Conservation (phyloP, 108 stramenopile genomes). For the Schizochytrium sp. region DNA sequence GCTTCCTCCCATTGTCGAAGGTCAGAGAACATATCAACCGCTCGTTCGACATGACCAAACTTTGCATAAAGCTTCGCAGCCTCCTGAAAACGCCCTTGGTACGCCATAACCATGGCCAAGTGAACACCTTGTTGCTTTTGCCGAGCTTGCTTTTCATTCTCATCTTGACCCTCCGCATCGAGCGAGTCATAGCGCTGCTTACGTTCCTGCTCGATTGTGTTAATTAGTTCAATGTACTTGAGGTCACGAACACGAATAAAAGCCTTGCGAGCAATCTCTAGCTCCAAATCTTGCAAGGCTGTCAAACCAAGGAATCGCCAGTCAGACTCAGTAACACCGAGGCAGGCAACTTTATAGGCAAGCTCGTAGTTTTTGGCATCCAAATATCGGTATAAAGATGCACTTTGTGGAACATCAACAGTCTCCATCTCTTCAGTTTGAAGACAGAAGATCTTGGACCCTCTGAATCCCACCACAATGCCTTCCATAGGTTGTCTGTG, state of each 20-base stretch:
- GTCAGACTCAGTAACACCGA: conserved; percentile 79
- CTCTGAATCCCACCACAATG: conserved; percentile 74
- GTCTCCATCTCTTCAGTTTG: conserved; percentile 64
- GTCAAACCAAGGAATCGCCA: conserved; percentile 73
- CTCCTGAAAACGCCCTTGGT: conserved; percentile 73
- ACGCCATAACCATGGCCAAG: conserved; percentile 74
- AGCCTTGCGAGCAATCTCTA: conserved; percentile 72
- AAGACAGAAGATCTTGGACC: conserved; percentile 69
- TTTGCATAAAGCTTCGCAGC: conserved; percentile 75
- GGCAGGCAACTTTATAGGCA: conserved; percentile 74
- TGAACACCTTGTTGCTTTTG: not conserved
- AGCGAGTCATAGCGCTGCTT: conserved; percentile 40
- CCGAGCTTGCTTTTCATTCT: conserved; percentile 25
- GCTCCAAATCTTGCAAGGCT: conserved; percentile 68
- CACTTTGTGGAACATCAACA: conserved; percentile 72
- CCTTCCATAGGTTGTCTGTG: conserved; percentile 69
- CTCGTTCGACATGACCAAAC: conserved; percentile 65
- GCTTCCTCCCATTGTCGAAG: conserved; percentile 79
- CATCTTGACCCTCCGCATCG: conserved; percentile 15
- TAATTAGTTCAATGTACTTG: conserved; percentile 72
- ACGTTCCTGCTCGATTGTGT: conserved; percentile 54
- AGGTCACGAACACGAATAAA: conserved; percentile 73
- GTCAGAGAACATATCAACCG: conserved; percentile 78
- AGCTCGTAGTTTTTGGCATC: conserved; percentile 67
- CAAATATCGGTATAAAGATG: conserved; percentile 67